A percentile compares a stretch with the other conserved stretches of the same genome.
Conservation (phyloP, 169 alveolate species). For the Toxoplasma gondii region DNA sequence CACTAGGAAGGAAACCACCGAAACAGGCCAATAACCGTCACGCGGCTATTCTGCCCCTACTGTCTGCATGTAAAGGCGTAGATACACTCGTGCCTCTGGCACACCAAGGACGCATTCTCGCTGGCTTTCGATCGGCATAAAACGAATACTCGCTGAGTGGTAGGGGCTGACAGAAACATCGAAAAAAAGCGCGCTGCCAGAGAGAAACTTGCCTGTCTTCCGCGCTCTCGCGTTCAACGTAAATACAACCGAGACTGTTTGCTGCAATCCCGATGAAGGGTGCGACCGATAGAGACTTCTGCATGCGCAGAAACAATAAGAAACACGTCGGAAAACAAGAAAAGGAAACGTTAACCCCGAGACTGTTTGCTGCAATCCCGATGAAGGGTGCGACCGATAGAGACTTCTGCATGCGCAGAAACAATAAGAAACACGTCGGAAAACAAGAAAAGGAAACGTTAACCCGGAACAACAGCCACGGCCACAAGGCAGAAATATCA, state of each 20-base stretch:
- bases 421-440: background rate
- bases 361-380: constrained; percentile 33
- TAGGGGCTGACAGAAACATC: too few relatives aligned
- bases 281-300: background rate
- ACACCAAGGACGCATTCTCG: too few relatives aligned
- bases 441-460: background rate
- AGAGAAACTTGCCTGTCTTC: constrained; percentile 39
- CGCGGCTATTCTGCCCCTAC: too few relatives aligned
- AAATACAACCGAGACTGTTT: constrained; percentile 27
- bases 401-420: background rate
- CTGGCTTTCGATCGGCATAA: too few relatives aligned
- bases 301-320: background rate
- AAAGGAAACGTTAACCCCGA: constrained; percentile 11
- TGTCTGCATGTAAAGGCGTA: too few relatives aligned
- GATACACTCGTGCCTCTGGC: too few relatives aligned
- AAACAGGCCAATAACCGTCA: too few relatives aligned
- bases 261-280: constrained; percentile 47
- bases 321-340: background rate
- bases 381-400: constrained; percentile 6
- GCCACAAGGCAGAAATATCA: background rate
- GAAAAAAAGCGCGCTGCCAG: too few relatives aligned
- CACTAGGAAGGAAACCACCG: too few relatives aligned
- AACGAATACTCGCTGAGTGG: too few relatives aligned
- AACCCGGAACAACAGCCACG: background rate
- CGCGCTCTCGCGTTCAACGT: constrained; percentile 36